These are phyloP conservation scores for Speleostelium caveatum DNA, from an alignment of 78 protist genomes.

Conservation along the genomic window DNA sequence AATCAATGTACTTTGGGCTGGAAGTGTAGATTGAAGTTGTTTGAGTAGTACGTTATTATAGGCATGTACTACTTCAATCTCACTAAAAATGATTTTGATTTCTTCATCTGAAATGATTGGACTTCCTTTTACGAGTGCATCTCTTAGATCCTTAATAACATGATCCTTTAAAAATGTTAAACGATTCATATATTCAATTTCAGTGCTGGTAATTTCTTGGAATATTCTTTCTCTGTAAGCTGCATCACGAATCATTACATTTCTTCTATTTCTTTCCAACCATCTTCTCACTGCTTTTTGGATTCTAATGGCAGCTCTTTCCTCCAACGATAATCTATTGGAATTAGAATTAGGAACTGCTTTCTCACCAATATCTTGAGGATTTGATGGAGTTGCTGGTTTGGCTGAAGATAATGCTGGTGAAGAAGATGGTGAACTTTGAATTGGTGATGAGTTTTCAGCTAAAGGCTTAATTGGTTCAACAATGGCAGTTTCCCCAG, in stretches of 20 bases:
- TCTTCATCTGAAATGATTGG: constrained; percentile 66
- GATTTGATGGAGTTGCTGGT: background rate
- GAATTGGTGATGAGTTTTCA: background rate
- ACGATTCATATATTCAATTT: constrained; percentile 46
- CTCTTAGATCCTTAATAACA: constrained; percentile 55
- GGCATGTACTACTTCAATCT: constrained; percentile 18
- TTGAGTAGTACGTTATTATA: constrained; percentile 12
- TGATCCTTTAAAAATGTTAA: constrained; percentile 35
- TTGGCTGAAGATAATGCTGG: background rate
- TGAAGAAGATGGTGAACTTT: background rate
- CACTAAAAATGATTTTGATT: constrained; percentile 44
- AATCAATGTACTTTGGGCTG: constrained; percentile 20
- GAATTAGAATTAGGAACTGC: too few species aligned
- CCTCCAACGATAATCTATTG: constrained; percentile 27
- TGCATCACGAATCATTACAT: constrained; percentile 36
- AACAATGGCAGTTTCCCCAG: background rate
- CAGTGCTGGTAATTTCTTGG: constrained; percentile 62
- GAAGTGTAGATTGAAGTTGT: background rate
- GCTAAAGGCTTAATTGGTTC: too few species aligned
- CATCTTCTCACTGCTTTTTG: constrained; percentile 74
- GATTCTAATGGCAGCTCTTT: constrained; percentile 72
- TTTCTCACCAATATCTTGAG: too few species aligned
- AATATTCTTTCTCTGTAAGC: constrained; percentile 77
- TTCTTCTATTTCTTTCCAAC: constrained; percentile 68
- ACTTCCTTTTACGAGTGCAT: constrained; percentile 54